These are phyloP conservation scores for Stemphylium vesicarium DNA, from an alignment of 2,329 filamentous ascomycete genomes.

Conservation along the genomic window DNA sequence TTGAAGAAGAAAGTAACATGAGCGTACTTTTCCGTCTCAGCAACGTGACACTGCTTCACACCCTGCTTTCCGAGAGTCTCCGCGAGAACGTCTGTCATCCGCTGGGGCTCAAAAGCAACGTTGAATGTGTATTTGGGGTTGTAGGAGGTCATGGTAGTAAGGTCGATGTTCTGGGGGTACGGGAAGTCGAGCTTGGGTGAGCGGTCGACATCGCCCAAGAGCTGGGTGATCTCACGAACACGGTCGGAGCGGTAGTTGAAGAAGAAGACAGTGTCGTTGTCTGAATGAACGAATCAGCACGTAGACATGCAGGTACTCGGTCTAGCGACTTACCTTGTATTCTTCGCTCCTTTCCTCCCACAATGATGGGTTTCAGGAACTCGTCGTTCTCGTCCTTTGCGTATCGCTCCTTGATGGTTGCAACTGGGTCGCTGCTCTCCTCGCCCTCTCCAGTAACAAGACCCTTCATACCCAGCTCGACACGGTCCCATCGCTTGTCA, in stretches of 20 bases:
- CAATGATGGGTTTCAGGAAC: slow-evolving; percentile 97
- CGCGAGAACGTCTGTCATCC: slow-evolving; percentile 97
- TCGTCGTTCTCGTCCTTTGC: slow-evolving; percentile 89
- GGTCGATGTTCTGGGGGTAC: slow-evolving; percentile 84
- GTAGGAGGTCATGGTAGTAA: slow-evolving; percentile 99
- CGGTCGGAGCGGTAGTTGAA: slow-evolving; percentile 99
- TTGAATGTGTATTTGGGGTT: slow-evolving; percentile 94
- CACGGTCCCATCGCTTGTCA: slow-evolving; percentile 97
- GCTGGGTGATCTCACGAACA: slow-evolving; percentile 93
- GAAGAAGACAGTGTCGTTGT: slow-evolving; percentile 96
- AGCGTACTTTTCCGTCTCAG: slow-evolving; percentile 99
- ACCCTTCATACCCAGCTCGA: slow-evolving; percentile 88
- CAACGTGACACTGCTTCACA: slow-evolving; percentile 92
- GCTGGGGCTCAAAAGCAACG: slow-evolving; percentile 90
- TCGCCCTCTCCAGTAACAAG: slow-evolving; percentile 87
- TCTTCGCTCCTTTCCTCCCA: slow-evolving; percentile 83
- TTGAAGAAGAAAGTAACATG: slow-evolving; percentile 99
- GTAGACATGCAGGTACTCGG: slow-evolving; percentile 38
- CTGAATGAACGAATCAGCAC: slow-evolving; percentile 54
- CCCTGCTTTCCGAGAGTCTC: slow-evolving; percentile 93
- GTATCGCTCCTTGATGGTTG: slow-evolving; percentile 87
- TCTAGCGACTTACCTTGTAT: slow-evolving; percentile 70
- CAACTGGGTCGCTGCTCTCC: slow-evolving; percentile 80
- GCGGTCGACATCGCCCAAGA: slow-evolving; percentile 89
- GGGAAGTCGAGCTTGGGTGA: slow-evolving; percentile 89